A percentile compares a stretch with the other conserved stretches of the same genome.
These are phyloP conservation scores for Rhizomucor pusillus DNA, from an alignment of 371 early-diverging fungal species.

Conservation along the genomic window DNA sequence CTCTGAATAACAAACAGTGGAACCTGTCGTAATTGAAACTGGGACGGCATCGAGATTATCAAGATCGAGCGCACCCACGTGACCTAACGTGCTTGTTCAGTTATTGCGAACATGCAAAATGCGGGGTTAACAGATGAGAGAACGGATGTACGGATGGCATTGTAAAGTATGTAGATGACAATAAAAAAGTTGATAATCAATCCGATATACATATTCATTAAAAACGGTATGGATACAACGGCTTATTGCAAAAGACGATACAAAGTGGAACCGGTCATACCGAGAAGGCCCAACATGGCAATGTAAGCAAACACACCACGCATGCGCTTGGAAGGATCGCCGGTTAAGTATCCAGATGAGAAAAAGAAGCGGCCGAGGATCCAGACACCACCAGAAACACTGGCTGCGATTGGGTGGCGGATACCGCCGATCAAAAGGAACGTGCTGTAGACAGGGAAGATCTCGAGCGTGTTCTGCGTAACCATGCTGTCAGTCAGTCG, in stretches of 20 bases:
- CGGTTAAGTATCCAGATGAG: conserved; percentile 56
- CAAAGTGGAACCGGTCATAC: conserved; percentile 19
- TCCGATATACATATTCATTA: too few species aligned
- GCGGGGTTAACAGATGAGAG: too few species aligned
- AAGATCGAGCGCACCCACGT: too few species aligned
- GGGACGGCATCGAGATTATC: too few species aligned
- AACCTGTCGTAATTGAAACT: too few species aligned
- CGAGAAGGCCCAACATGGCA: conserved; percentile 39
- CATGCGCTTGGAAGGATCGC: conserved; percentile 52
- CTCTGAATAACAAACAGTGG: too few species aligned
- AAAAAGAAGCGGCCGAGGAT: conserved; percentile 48
- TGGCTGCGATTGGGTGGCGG: conserved; percentile 45
- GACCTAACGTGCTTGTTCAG: too few species aligned
- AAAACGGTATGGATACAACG: background rate
- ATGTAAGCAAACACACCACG: conserved; percentile 19
- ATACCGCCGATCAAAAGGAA: conserved; percentile 46
- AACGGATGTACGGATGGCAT: too few species aligned
- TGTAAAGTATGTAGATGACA: too few species aligned
- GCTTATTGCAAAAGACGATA: conserved; percentile 14
- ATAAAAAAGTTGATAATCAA: too few species aligned
- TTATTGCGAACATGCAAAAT: too few species aligned
- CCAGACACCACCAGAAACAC: conserved; percentile 47
- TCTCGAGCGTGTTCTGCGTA: conserved; percentile 29
- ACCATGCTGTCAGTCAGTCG: background rate
- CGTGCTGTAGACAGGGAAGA: conserved; percentile 31